Percentiles rank a stretch among this genome's conserved stretches.
These are phyloP conservation scores for Vigna radiata DNA, from an alignment of 306 rosid species.

Conservation along the genomic window DNA sequence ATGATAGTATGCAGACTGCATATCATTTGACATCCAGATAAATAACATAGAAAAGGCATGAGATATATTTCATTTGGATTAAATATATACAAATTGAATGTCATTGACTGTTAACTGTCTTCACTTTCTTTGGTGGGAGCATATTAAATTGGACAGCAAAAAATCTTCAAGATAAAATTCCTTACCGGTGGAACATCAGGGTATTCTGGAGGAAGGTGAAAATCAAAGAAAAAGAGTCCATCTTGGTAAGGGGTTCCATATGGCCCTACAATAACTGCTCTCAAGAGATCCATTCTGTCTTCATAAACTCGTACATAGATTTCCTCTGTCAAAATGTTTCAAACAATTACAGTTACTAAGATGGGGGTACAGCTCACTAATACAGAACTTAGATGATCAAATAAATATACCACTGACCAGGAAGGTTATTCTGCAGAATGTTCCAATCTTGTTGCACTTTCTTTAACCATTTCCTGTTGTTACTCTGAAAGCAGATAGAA, in stretches of 20 bases:
- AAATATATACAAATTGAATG: slow-evolving; percentile 37
- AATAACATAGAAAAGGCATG: slow-evolving; percentile 37
- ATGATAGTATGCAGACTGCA: slow-evolving; percentile 98
- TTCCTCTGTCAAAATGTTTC: slow-evolving; percentile 68
- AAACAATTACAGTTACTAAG: slow-evolving; percentile 40
- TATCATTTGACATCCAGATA: slow-evolving; percentile 45
- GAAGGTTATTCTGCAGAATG: slow-evolving; percentile 96
- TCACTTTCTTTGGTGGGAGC: background rate
- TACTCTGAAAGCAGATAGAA: slow-evolving; percentile 59
- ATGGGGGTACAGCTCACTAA: slow-evolving; percentile 24
- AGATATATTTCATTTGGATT: slow-evolving; percentile 27
- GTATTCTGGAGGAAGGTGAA: slow-evolving; percentile 96
- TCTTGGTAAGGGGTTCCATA: slow-evolving; percentile 99
- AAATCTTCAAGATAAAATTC: slow-evolving; percentile 40
- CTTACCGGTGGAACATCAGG: slow-evolving; percentile 99
- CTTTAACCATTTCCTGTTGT: slow-evolving; percentile 84
- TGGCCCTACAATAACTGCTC: slow-evolving; percentile 98
- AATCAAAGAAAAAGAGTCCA: slow-evolving; percentile 97
- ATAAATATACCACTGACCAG: slow-evolving; percentile 62
- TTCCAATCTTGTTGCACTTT: slow-evolving; percentile 99
- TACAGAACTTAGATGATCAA: slow-evolving; percentile 35
- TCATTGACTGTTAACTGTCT: slow-evolving; percentile 18
- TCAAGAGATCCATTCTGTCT: slow-evolving; percentile 94
- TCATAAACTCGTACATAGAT: slow-evolving; percentile 92
- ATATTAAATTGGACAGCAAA: slow-evolving; percentile 8